These are phyloP conservation scores for Ganoderma meredithae DNA, from an alignment of 1,284 basidiomycete species.

Conservation along the genomic window DNA sequence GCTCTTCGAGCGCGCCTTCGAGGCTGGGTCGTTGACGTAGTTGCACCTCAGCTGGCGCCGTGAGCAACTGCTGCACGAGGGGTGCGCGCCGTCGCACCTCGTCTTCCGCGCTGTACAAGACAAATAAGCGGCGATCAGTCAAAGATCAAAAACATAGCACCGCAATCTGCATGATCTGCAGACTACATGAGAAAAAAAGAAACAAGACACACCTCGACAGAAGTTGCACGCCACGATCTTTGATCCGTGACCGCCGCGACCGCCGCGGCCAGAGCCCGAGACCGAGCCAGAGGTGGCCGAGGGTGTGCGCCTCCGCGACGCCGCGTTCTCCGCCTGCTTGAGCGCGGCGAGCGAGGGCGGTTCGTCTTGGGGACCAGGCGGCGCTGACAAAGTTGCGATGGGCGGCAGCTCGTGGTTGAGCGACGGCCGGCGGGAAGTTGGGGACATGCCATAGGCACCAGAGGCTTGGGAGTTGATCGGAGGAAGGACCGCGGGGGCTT, in stretches of 20 bases:
- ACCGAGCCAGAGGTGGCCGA: constrained; percentile 67
- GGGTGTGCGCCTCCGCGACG: constrained; percentile 60
- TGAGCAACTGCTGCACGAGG: constrained; percentile 79
- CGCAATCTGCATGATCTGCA: constrained; percentile 20
- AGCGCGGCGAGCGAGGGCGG: constrained; percentile 30
- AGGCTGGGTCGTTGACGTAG: constrained; percentile 72
- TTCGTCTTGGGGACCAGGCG: constrained; percentile 31
- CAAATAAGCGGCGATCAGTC: constrained; percentile 18
- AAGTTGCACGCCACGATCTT: constrained; percentile 87
- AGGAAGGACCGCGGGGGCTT: constrained; percentile 36
- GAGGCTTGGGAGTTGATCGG: constrained; percentile 34
- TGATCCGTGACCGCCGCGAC: constrained; percentile 63
- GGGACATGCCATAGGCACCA: constrained; percentile 21
- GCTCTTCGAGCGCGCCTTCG: constrained; percentile 36
- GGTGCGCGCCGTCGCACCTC: constrained; percentile 82
- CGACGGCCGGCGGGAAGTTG: constrained; percentile 28
- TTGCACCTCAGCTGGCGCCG: constrained; percentile 76
- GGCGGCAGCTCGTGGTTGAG: constrained; percentile 65
- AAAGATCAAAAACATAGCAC: constrained; percentile 11
- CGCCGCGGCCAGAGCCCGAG: constrained; percentile 16
- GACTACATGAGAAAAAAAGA: constrained; percentile 19
- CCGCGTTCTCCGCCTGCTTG: constrained; percentile 23
- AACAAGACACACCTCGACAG: constrained; percentile 69
- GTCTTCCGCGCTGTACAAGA: constrained; percentile 74
- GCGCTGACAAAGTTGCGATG: constrained; percentile 67